Conservation (phyloP, 108 stramenopile species). For the Bacterosira constricta region DNA sequence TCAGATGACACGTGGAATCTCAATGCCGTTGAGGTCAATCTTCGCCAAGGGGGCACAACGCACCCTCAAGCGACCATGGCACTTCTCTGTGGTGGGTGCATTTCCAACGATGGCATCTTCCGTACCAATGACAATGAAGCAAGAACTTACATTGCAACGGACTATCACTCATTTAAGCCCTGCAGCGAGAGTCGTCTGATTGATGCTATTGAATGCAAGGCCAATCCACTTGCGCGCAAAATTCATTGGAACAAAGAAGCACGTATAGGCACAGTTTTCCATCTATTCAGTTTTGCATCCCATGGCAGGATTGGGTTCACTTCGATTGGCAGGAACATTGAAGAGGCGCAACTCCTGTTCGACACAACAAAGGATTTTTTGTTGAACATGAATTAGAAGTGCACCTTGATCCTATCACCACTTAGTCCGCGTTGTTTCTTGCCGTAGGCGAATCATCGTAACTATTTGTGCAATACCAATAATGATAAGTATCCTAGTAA, state of each 20-base stretch:
- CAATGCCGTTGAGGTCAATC: conserved; percentile 34
- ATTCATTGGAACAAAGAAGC: conserved; percentile 33
- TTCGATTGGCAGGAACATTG: conserved; percentile 16
- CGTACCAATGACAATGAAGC: conserved; percentile 27
- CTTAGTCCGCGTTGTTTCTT: too few relatives aligned
- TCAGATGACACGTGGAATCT: conserved; percentile 29
- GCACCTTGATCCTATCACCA: too few relatives aligned
- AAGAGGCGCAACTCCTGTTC: conserved; percentile 22
- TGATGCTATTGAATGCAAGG: conserved; percentile 23
- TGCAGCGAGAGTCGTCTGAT: conserved; percentile 18
- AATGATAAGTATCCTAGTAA: too few relatives aligned
- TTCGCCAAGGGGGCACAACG: conserved; percentile 42
- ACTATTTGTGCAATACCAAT: too few relatives aligned
- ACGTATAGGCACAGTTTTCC: conserved; percentile 38
- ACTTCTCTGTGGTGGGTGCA: conserved; percentile 31
- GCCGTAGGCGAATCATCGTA: too few relatives aligned
- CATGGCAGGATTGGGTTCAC: conserved; percentile 41
- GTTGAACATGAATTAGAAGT: not conserved
- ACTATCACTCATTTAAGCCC: conserved; percentile 21
- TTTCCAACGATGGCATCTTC: conserved; percentile 37
- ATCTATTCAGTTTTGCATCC: conserved; percentile 36
- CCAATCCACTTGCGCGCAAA: conserved; percentile 5
- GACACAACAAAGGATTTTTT: conserved; percentile 20
- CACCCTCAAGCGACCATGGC: conserved; percentile 41
- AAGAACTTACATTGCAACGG: conserved; percentile 38